A percentile compares a stretch with the other conserved stretches of the same genome.
These are phyloP conservation scores for Oryza meridionalis DNA, from an alignment of 176 grass and related monocot species.

Conservation along the genomic window DNA sequence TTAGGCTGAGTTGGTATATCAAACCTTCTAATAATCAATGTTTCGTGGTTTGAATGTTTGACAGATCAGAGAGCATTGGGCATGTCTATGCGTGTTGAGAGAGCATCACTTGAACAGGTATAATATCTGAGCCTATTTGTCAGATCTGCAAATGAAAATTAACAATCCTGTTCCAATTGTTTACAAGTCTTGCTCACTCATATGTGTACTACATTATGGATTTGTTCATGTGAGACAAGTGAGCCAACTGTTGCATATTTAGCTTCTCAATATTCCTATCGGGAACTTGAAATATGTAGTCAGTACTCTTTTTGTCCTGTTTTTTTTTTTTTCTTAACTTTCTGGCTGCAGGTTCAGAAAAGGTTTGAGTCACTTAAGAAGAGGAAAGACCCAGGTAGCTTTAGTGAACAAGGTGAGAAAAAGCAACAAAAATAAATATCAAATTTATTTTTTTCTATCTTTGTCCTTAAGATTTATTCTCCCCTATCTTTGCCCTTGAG, in stretches of 20 bases:
- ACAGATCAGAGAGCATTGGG: conserved; percentile 98
- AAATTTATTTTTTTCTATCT: neutral
- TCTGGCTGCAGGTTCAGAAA: conserved; percentile 78
- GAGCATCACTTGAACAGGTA: conserved; percentile 95
- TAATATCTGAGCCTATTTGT: conserved; percentile 22
- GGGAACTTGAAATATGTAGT: neutral
- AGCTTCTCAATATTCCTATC: conserved; percentile 2
- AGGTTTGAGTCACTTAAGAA: conserved; percentile 92
- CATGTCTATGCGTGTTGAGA: conserved; percentile 99
- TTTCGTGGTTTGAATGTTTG: conserved; percentile 40
- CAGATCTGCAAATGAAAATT: neutral
- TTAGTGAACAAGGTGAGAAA: conserved; percentile 87
- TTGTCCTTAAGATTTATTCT: neutral
- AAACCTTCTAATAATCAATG: conserved; percentile 22
- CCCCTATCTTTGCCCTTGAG: neutral
- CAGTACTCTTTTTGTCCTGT: neutral
- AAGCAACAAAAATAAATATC: neutral
- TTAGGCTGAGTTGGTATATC: conserved; percentile 17
- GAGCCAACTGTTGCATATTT: neutral
- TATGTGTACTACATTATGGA: neutral
- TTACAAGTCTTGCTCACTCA: conserved; percentile 2
- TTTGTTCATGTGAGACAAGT: neutral
- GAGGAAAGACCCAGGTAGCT: conserved; percentile 77
- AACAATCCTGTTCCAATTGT: neutral
- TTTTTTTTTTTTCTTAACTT: conserved; percentile 24